Evolutionary conservation across 495 filamentous ascomycete genomes (phyloP), one percentile per base, ranked within the genome.

Genomic region (Annulohypoxylon moriforme): DNA sequence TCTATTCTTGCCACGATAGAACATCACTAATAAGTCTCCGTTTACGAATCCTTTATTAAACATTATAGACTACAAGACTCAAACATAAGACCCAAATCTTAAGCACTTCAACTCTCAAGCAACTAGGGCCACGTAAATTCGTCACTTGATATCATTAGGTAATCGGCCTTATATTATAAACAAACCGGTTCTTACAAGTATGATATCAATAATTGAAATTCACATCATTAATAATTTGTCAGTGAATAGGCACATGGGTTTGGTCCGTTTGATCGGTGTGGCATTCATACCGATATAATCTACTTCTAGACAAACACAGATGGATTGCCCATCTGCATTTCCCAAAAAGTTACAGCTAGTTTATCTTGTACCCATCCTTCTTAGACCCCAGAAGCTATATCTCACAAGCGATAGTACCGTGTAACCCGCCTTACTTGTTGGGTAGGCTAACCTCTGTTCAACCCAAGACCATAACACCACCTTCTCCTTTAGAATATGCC

Each of bases 401-500:
- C 3, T 31, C 13, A 50, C 18, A 38, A 24, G 25, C 14, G 6
- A 50, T 56, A 24, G 16, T 31, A 18, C 34, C 16, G 22, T 52
- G 3, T 1, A 33, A 33, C 27, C 20, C 29, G 25, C 6, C 5
- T 18, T 55, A 4, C 27, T 31, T 6, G n/a, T 10, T 52, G 8
- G 4, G n/a, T 10, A 25, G 25, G 20, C 40, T 29, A 14, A 7
- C 4, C 9, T 46, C 4, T 14, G 33, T 13, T 75, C 40, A 71
- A 47, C 60, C 53, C 27, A 65, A 38, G 34, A 47, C 58, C 44
- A 49, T 50, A 22, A 64, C 46, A 50, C 68, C 64, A 10, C 74
- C 74, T 50, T 72, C 46, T 0, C 62, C 67, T 64, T 58, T 69
- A n/a, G 66, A 75, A 61, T 78, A 82, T 8, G 72, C 76, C 67